Evolutionary conservation across 805 yeast species (phyloP), one percentile per base, ranked within the genome.

Genomic region (Candida stauntonica): DNA sequence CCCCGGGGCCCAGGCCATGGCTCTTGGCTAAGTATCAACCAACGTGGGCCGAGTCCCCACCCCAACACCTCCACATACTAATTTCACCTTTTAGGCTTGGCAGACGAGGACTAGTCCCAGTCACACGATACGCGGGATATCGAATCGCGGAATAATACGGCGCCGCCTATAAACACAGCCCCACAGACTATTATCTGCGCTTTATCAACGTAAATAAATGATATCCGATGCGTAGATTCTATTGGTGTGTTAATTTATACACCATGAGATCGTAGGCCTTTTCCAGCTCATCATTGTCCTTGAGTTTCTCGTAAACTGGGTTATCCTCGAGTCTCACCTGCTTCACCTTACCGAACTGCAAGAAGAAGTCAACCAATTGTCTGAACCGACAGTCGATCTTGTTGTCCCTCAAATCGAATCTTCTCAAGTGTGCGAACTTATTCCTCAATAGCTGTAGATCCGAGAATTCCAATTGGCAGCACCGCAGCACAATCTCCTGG

Each of bases 221-320:
- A n/a, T n/a, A n/a, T n/a, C n/a, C 24, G 24, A 21, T 21, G 11
- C 24, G 29, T 26, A 15, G 23, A 21, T 13, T n/a, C 19, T 23
- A 33, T 26, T 30, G 36, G 19, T 36, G 41, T n/a, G 44, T 38
- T 35, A 46, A 33, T 35, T 41, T 46, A 16, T 36, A 35, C 5
- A 46, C 27, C 47, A 43, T 43, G 39, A 41, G 32, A 17, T 38
- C 42, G 35, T 41, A 48, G 3, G 43, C 36, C 13, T 23, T 23
- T 15, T 19, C 5, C 17, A 32, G 38, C 27, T 37, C 33, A 3
- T 27, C 38, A 11, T 32, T 36, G 9, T 29, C 39, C 12, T 36
- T 36, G 14, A 48, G 15, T 4, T 34, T 29, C 5, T 38, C 35
- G 12, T 26, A 31, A 11, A 41, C 38, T 9, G 54, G 52, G 32